These are phyloP conservation scores for Agrocybe chaxingu DNA, from an alignment of 768 basidiomycete species.

Conservation along the genomic window DNA sequence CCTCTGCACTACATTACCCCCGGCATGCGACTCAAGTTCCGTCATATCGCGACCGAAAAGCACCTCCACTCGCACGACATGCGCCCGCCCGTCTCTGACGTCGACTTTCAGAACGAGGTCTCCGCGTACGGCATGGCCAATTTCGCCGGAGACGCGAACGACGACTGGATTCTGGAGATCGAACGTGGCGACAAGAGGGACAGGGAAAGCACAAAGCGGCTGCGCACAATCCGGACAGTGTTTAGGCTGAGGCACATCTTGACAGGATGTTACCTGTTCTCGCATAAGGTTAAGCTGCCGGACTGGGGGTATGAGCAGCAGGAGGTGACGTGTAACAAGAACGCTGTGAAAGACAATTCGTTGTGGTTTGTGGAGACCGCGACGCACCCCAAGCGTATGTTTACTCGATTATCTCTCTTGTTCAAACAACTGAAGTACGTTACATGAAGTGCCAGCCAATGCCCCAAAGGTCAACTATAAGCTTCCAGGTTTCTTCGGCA, in stretches of 20 bases:
- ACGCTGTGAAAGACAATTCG: conserved; percentile 85
- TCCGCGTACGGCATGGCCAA: conserved; percentile 89
- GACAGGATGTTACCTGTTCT: conserved; percentile 95
- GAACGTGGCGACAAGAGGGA: conserved; percentile 65
- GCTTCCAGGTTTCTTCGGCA: conserved; percentile 83
- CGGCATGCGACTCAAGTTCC: conserved; percentile 72
- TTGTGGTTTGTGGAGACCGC: conserved; percentile 94
- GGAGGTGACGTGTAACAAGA: conserved; percentile 99
- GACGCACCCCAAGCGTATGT: conserved; percentile 67
- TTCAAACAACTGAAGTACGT: background rate
- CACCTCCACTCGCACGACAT: conserved; percentile 93
- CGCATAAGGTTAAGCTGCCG: conserved; percentile 96
- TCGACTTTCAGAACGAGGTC: conserved; percentile 99
- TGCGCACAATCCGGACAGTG: conserved; percentile 77
- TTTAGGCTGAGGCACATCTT: conserved; percentile 83
- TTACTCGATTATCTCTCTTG: background rate
- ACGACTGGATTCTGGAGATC: conserved; percentile 91
- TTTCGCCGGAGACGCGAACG: conserved; percentile 86
- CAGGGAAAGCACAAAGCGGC: conserved; percentile 59
- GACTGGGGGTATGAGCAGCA: conserved; percentile 99
- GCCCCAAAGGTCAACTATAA: conserved; percentile 88
- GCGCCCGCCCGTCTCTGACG: conserved; percentile 93
- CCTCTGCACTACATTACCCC: conserved; percentile 64
- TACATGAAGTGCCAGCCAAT: conserved; percentile 55
- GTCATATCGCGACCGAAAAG: conserved; percentile 79